Evolutionary conservation across 106 monocot species (phyloP).

Genomic region (Gastrodia elata): DNA sequence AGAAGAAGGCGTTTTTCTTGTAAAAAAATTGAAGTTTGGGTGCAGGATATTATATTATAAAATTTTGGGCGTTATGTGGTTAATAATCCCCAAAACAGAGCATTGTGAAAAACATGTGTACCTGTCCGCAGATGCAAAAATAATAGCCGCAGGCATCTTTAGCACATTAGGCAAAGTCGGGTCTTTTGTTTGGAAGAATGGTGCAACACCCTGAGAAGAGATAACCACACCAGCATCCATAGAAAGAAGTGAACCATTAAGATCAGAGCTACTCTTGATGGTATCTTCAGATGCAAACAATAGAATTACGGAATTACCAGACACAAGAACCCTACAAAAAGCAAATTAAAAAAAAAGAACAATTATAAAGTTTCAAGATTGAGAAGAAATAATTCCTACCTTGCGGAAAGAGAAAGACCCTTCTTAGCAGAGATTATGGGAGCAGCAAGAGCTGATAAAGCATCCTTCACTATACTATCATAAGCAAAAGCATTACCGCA

Average conservation of each 20-base stretch:
- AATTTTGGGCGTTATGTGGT: too few relatives aligned
- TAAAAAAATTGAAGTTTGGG: too few relatives aligned
- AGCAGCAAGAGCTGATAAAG: slow-evolving; percentile 66
- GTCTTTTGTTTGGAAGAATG: slow-evolving; percentile 38
- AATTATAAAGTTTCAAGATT: background rate
- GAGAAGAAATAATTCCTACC: slow-evolving; percentile 25
- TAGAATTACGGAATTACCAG: slow-evolving; percentile 52
- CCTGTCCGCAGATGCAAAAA: slow-evolving; percentile 77
- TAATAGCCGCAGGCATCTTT: slow-evolving; percentile 35
- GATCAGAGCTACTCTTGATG: slow-evolving; percentile 24
- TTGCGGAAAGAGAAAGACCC: slow-evolving; percentile 62
- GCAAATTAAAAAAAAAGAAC: background rate
- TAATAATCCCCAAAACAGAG: too few relatives aligned
- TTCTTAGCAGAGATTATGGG: slow-evolving; percentile 73
- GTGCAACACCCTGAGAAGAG: slow-evolving; percentile 42
- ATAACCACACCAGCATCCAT: slow-evolving; percentile 49
- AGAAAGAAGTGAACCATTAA: slow-evolving; percentile 30
- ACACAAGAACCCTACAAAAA: slow-evolving; percentile 44
- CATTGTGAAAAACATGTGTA: slow-evolving; percentile 23
- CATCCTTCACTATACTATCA: slow-evolving; percentile 41
- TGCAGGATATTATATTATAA: too few relatives aligned
- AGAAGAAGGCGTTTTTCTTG: too few relatives aligned
- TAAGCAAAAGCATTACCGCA: slow-evolving; percentile 84
- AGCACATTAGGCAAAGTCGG: slow-evolving; percentile 13
- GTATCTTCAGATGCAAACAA: slow-evolving; percentile 62